These are phyloP conservation scores for Vicia villosa DNA, from an alignment of 306 rosid species.

Conservation along the genomic window DNA sequence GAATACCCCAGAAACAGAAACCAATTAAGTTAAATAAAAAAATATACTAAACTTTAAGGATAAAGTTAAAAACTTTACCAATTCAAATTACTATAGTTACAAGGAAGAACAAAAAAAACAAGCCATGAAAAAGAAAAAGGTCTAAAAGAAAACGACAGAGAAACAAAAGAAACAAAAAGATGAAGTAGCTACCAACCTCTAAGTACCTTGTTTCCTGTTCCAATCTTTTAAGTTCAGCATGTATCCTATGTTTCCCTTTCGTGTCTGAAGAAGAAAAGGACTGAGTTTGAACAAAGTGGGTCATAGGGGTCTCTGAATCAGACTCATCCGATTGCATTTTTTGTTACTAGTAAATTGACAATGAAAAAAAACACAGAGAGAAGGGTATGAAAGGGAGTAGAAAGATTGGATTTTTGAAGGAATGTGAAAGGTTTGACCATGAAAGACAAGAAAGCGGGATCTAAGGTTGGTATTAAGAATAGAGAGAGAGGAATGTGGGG, in stretches of 20 bases:
- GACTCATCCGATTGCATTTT: constrained; percentile 76
- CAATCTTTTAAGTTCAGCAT: constrained; percentile 84
- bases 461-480: constrained; percentile 36
- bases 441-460: constrained; percentile 42
- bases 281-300: constrained; percentile 69
- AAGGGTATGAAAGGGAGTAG: constrained; percentile 25
- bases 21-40: not conserved
- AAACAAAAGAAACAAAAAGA: constrained; percentile 21
- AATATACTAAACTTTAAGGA: not conserved
- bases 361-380: not conserved
- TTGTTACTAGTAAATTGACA: constrained; percentile 38
- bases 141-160: constrained; percentile 26
- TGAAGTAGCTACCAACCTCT: constrained; percentile 56
- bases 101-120: constrained; percentile 2
- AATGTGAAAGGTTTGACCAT: constrained; percentile 39
- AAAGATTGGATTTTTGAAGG: constrained; percentile 42
- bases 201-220: constrained; percentile 91
- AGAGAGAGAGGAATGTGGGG: constrained; percentile 30
- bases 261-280: constrained; percentile 61
- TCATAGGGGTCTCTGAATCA: constrained; percentile 60
- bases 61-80: not conserved
- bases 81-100: not conserved
- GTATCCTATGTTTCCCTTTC: constrained; percentile 92
- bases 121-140: constrained; percentile 12
- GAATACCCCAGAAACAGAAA: constrained; percentile 33